phyloP scores from a whole-genome alignment of 805 yeast genomes.

The Hanseniaspora jakobsenii region DNA sequence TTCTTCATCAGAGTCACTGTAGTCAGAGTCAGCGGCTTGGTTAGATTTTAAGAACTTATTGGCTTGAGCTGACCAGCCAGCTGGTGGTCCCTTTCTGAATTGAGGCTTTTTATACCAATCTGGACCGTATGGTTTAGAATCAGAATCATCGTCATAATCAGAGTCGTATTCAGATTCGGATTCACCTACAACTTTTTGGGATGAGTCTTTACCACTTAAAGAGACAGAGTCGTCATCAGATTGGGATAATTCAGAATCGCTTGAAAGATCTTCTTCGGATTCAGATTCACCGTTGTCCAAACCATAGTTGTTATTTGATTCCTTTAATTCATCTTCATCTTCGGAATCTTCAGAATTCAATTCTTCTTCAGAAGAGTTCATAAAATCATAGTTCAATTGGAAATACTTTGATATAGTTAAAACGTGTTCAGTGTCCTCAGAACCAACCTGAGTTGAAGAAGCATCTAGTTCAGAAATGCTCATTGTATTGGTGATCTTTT shows the following conservation, averaged over 20 bases:
- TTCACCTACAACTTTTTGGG: conserved; percentile 26
- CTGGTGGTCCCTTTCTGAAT: conserved; percentile 28
- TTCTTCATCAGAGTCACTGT: conserved; percentile 30
- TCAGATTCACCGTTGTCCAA: conserved; percentile 27
- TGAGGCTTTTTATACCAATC: conserved; percentile 35
- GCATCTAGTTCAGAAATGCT: conserved; percentile 2
- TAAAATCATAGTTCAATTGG: conserved; percentile 39
- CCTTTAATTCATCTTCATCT: conserved; percentile 25
- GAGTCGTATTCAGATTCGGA: conserved; percentile 30
- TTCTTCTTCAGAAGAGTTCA: conserved; percentile 34
- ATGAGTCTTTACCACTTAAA: neutral
- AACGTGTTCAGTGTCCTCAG: neutral
- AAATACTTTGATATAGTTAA: conserved; percentile 81
- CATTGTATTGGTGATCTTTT: neutral
- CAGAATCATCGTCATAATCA: conserved; percentile 35
- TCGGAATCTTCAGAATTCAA: conserved; percentile 21
- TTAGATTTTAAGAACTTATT: conserved; percentile 27
- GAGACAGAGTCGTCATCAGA: conserved; percentile 17
- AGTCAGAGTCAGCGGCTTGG: conserved; percentile 23
- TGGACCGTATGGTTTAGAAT: conserved; percentile 34
- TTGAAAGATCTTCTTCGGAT: conserved; percentile 25
- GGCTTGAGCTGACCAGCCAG: conserved; percentile 19
- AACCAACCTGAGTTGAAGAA: neutral
- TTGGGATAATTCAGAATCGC: conserved; percentile 25
- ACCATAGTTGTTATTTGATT: conserved; percentile 23